Evolutionary conservation across 345 rosid genomes (phyloP).

Genomic region (Populus tremula): DNA sequence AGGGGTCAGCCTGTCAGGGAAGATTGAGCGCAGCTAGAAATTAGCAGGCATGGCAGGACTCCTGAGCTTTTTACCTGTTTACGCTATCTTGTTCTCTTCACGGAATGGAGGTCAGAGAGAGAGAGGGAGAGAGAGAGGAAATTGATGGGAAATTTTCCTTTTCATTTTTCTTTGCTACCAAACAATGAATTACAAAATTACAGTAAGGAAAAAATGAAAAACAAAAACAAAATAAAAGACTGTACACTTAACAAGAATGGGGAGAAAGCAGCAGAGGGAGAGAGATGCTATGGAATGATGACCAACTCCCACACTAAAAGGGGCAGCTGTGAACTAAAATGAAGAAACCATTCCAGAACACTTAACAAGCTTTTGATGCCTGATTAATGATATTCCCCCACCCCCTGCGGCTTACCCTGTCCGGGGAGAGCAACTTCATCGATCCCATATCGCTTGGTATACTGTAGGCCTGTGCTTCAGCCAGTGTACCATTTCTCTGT

Average conservation of each 20-base stretch:
- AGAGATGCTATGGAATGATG: slow-evolving; percentile 40
- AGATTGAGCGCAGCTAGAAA: not conserved
- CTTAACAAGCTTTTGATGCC: not conserved
- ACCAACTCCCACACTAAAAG: slow-evolving; percentile 32
- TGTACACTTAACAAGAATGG: not conserved
- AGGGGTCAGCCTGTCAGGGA: not conserved
- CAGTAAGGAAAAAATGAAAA: not conserved
- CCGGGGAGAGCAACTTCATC: slow-evolving; percentile 20
- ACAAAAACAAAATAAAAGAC: not conserved
- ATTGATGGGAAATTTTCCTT: not conserved
- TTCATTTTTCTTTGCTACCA: slow-evolving; percentile 23
- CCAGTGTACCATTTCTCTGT: slow-evolving; percentile 91
- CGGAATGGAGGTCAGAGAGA: not conserved
- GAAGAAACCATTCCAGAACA: slow-evolving; percentile 45
- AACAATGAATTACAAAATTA: slow-evolving; percentile 43
- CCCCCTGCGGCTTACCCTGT: slow-evolving; percentile 17
- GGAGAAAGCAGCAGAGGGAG: not conserved
- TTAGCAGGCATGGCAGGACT: not conserved
- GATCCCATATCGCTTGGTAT: slow-evolving; percentile 79
- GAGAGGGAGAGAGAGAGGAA: too few species aligned
- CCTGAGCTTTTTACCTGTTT: not conserved
- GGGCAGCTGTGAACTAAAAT: slow-evolving; percentile 38
- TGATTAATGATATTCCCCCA: slow-evolving; percentile 5
- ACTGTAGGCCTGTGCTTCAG: slow-evolving; percentile 69
- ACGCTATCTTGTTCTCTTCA: not conserved